Evolutionary conservation across 129 eudicot species (phyloP).

Genomic region (Lactuca sativa): DNA sequence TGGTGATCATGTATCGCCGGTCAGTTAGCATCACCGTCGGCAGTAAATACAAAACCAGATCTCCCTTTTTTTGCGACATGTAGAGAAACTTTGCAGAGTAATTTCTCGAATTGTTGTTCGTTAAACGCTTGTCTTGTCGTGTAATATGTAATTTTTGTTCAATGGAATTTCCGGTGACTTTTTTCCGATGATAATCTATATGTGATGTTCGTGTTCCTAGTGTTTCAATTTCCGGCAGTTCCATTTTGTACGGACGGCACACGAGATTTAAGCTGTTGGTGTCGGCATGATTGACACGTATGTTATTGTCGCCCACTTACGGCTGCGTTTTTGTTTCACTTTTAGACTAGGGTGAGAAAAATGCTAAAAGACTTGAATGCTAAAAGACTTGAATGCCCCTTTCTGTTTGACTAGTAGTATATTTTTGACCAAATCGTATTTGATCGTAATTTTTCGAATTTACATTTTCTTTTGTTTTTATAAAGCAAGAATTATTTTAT

Average conservation of each 20-base stretch:
- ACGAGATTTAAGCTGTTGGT: conserved; percentile 21
- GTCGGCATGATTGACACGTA: conserved; percentile 45
- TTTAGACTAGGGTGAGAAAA: neutral
- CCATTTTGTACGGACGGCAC: conserved; percentile 23
- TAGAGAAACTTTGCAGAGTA: conserved; percentile 23
- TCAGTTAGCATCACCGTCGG: conserved; percentile 3
- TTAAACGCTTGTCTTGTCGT: neutral
- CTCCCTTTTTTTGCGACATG: conserved; percentile 37
- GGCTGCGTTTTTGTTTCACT: conserved; percentile 24
- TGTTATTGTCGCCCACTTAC: conserved; percentile 37
- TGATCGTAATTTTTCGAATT: neutral
- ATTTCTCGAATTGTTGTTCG: conserved; percentile 31
- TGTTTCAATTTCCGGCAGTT: conserved; percentile 12
- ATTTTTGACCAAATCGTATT: conserved; percentile 1
- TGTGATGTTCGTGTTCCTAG: neutral
- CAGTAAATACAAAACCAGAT: conserved; percentile 19
- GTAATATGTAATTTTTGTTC: conserved; percentile 24
- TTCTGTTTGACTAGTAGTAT: neutral
- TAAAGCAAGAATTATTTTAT: too few species aligned
- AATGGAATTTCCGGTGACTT: conserved; percentile 26
- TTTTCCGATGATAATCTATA: neutral
- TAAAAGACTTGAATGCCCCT: conserved; percentile 19
- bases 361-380: neutral
- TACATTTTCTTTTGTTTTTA: neutral
- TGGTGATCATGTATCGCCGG: conserved; percentile 23